Evolutionary conservation across 2,329 filamentous ascomycete species (phyloP).

Genomic region (Tolypocladium guangdongense): DNA sequence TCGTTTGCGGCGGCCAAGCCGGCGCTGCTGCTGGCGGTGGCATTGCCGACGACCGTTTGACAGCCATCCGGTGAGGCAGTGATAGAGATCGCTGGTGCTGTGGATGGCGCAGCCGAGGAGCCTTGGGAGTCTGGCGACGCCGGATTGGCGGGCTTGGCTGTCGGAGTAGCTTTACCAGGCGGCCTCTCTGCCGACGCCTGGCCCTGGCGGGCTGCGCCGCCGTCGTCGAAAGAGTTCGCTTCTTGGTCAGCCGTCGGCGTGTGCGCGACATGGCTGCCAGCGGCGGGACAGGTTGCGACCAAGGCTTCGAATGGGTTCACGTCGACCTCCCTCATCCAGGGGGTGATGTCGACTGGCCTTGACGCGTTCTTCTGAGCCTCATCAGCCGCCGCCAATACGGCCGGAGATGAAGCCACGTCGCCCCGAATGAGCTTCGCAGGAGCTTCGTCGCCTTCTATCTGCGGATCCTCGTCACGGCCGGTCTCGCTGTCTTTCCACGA

Average conservation of each 20-base stretch:
- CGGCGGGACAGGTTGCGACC: neutral
- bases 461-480: slow-evolving; percentile 50
- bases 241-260: neutral
- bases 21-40: neutral
- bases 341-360: neutral
- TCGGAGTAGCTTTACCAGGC: neutral
- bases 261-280: neutral
- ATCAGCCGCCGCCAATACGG: neutral
- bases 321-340: neutral
- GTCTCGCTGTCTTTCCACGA: slow-evolving; percentile 77
- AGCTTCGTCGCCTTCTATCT: slow-evolving; percentile 19
- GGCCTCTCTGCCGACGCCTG: neutral
- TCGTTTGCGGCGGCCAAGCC: neutral
- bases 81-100: slow-evolving; percentile 1
- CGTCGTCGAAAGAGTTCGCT: neutral
- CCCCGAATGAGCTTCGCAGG: neutral
- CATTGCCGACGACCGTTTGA: neutral
- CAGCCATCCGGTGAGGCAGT: neutral
- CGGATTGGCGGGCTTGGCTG: neutral
- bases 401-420: neutral
- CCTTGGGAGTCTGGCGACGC: neutral
- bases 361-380: neutral
- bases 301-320: neutral
- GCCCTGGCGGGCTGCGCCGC: neutral
- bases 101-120: neutral